Conservation (phyloP, 768 basidiomycete genomes). For the Termitomyces sp. region DNA sequence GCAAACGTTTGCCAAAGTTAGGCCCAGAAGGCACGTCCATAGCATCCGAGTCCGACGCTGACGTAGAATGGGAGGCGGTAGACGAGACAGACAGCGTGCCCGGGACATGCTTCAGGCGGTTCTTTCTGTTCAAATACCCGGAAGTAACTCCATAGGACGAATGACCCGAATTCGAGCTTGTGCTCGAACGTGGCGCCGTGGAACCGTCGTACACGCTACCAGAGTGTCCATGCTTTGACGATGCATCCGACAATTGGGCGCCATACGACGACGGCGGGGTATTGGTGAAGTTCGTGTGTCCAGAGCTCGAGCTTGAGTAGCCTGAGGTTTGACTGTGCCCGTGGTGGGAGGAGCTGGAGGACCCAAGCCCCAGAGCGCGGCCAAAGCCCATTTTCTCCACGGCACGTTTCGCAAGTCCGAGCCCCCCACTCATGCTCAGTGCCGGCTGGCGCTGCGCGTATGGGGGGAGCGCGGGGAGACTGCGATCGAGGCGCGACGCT, state of each 20-base stretch:
- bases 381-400: conserved; percentile 63
- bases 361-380: conserved; percentile 47
- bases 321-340: conserved; percentile 21
- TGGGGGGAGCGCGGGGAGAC: conserved; percentile 15
- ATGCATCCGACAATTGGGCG: conserved; percentile 1
- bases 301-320: conserved; percentile 30
- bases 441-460: conserved; percentile 46
- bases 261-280: conserved; percentile 33
- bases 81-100: conserved; percentile 56
- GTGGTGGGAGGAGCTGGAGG: conserved; percentile 30
- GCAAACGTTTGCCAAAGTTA: conserved; percentile 45
- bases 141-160: conserved; percentile 6
- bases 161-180: conserved; percentile 12
- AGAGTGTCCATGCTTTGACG: conserved; percentile 14
- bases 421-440: conserved; percentile 63
- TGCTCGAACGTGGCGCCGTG: conserved; percentile 6
- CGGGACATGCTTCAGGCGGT: conserved; percentile 46
- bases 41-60: conserved; percentile 20
- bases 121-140: conserved; percentile 15
- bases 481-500: conserved; percentile 14
- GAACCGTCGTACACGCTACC: conserved; percentile 5
- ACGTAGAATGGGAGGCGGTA: conserved; percentile 24
- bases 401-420: conserved; percentile 70
- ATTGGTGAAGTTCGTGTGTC: conserved; percentile 3
- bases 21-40: conserved; percentile 41